These are phyloP conservation scores for Populus deltoides DNA, from an alignment of 345 rosid species.

Conservation along the genomic window DNA sequence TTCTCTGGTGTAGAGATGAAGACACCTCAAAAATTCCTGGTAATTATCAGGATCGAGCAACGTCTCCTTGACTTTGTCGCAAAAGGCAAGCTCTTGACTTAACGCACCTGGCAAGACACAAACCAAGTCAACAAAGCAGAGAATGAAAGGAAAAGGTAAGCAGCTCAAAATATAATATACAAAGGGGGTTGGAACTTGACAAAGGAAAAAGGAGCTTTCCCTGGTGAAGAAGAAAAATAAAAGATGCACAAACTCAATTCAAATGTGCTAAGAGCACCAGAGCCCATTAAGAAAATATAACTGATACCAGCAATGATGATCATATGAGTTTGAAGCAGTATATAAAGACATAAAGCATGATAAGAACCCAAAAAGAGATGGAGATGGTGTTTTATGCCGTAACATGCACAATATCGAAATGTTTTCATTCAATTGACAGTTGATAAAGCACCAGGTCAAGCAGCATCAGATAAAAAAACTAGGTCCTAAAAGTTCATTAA, in stretches of 20 bases:
- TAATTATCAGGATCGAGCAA: slow-evolving; percentile 55
- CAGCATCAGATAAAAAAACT: not conserved
- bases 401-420: not conserved
- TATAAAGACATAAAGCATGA: not conserved
- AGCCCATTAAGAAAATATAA: not conserved
- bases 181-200: not conserved
- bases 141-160: not conserved
- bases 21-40: slow-evolving; percentile 84
- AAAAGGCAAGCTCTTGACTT: slow-evolving; percentile 72
- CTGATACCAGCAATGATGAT: not conserved
- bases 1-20: slow-evolving; percentile 77
- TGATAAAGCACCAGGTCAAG: not conserved
- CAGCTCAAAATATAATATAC: not conserved
- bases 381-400: not conserved
- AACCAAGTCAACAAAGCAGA: slow-evolving; percentile 12
- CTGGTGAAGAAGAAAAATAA: not conserved
- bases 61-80: slow-evolving; percentile 80
- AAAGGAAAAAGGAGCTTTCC: not conserved
- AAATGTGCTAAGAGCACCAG: not conserved
- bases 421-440: not conserved
- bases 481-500: not conserved
- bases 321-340: not conserved
- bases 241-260: not conserved
- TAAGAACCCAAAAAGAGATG: not conserved
- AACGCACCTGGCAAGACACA: slow-evolving; percentile 50